Evolutionary conservation across 768 basidiomycete genomes (phyloP).

Genomic region (Tubosaeta sp.): DNA sequence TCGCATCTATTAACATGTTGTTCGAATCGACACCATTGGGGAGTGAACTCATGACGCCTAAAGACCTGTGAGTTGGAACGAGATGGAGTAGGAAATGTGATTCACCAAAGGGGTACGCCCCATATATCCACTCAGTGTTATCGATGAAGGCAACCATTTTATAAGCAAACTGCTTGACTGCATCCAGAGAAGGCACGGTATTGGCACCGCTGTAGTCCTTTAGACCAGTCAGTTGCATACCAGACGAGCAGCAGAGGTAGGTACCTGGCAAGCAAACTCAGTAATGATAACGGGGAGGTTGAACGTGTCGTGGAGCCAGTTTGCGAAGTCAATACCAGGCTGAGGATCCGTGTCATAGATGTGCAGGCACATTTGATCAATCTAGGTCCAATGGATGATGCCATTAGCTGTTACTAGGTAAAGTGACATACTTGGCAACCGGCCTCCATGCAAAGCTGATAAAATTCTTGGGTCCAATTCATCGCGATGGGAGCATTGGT

Average conservation of each 20-base stretch:
- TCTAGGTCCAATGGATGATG: constrained; percentile 31
- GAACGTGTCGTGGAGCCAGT: constrained; percentile 43
- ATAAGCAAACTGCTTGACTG: constrained; percentile 45
- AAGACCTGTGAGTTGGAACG: constrained; percentile 6
- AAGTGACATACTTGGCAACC: constrained; percentile 47
- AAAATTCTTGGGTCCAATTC: constrained; percentile 61
- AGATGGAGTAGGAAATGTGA: neutral
- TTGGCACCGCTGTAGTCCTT: constrained; percentile 51
- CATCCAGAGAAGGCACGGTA: constrained; percentile 30
- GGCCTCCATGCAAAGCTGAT: constrained; percentile 34
- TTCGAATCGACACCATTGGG: constrained; percentile 44
- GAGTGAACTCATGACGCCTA: constrained; percentile 52
- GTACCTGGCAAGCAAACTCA: constrained; percentile 68
- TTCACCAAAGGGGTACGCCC: constrained; percentile 61
- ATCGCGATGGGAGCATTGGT: constrained; percentile 58
- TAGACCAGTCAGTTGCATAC: neutral
- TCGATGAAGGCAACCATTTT: constrained; percentile 41
- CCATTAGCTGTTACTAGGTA: neutral
- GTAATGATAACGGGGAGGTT: constrained; percentile 47
- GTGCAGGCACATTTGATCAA: constrained; percentile 60
- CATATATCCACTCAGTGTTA: constrained; percentile 19
- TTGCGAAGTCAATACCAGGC: constrained; percentile 50
- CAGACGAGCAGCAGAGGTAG: neutral
- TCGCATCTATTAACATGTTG: constrained; percentile 46
- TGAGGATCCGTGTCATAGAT: constrained; percentile 55